Base-by-base conservation (phyloP, 352 stramenopile genomes). In the Thraustochytrium striatum region DNA sequence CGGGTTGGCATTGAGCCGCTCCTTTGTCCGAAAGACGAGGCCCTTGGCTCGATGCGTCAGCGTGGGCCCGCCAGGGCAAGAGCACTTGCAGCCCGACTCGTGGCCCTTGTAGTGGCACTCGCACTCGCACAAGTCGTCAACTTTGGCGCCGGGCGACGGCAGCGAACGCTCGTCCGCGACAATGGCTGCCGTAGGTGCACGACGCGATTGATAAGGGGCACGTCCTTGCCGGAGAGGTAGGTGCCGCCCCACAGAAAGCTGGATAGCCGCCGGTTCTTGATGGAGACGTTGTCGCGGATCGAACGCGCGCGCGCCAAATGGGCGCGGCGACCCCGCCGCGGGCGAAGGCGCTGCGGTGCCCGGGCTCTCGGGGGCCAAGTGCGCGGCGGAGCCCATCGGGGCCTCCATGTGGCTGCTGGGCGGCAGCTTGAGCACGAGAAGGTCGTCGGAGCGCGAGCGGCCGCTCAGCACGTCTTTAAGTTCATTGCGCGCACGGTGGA, bases 241-340 rank as follows among this genome's bases (percentile, higher is more conserved):
- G 35, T 13, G 21, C 65, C 41, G 30, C 68, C 68, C 39, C 41
- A 75, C 21, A 75, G 13, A 25, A 62, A 75, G 30, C 65, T 75
- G 19, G 65, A 58, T 21, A 35, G 2, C 2, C 65, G 65, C 25
- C 65, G 65, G 3, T 32, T 39, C 43, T 61, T 13, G 11, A n/a
- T 72, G 7, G 65, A 75, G 3, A 44, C 32, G 21, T 30, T 32
- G 39, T 75, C 65, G 25, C 41, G 44, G 0, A 55, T 13, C 25
- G n/a, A 38, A 50, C 65, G 65, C 21, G n/a, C n/a, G 50, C 30
- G 16, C 36, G 25, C n/a, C 35, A 70, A 2, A 70, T 70, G 2
- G 59, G 21, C 25, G 35, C 16, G 55, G 36, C n/a, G n/a, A n/a
- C n/a, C n/a, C n/a, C n/a, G n/a, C n/a, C n/a, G n/a, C n/a, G n/a